Base-by-base conservation (phyloP, 208 protist species). In the Trypanosoma melophagium region DNA sequence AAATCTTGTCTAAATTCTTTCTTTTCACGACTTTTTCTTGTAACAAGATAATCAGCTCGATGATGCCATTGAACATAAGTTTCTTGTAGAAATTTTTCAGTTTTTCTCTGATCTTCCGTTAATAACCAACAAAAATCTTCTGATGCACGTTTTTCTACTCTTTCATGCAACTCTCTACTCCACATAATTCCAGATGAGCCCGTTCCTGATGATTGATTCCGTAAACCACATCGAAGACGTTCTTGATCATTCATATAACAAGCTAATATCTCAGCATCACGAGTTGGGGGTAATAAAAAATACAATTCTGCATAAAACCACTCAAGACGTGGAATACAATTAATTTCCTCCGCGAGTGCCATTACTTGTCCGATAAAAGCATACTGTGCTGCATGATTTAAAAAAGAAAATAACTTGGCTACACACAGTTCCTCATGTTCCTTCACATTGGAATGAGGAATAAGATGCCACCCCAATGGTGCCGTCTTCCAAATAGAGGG, bases 221-320 rank as follows among this genome's bases (percentile, higher is more conserved):
- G 85, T 68, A 93, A 60, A 1, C 84, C 83, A 66, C 87, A 91
- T 4, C 80, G 84, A 60, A 90, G 72, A 22, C 78, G 79, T 71
- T 95, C 90, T 60, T 89, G 81, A 56, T 93, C 86, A 56, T 95
- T 95, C 83, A 93, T 91, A 71, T 84, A 95, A 76, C 79, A 85
- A 25, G 90, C 90, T 40, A 95, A 67, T 19, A 80, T 55, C 71
- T 91, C 90, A 7, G 83, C 90, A 45, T 77, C 64, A 14, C 70
- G 70, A 7, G 84, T 90, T 24, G 87, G 80, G 14, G 90, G 87
- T 16, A 95, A 72, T 22, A 76, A 80, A 55, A 93, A 80, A 68
- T 53, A 71, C 19, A 95, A 69, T 68, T 95, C 84, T 12, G 85
- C 77, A 71, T 71, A 95, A 68, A 95, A 95, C 90, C 90, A 95